Percentiles rank a stretch among this genome's conserved stretches.
These are phyloP conservation scores for Penicillium polonicum DNA, from an alignment of 2,329 filamentous ascomycete species.

Conservation along the genomic window DNA sequence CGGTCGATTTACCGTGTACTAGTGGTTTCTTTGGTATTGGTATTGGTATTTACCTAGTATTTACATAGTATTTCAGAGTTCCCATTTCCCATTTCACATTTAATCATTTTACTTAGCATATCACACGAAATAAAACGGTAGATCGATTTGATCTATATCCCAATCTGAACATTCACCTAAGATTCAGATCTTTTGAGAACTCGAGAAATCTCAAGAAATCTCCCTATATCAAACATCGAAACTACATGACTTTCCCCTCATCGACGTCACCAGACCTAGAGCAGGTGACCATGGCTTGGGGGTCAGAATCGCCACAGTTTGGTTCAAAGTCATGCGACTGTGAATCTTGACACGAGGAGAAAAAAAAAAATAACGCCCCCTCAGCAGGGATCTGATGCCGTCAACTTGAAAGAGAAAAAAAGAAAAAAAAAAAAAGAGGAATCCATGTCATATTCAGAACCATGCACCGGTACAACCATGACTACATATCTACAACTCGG, in stretches of 20 bases:
- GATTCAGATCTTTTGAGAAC: no score
- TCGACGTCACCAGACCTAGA: conserved; percentile 7
- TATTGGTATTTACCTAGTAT: neutral
- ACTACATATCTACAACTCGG: conserved; percentile 1
- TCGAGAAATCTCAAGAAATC: neutral
- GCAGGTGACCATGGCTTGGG: conserved; percentile 7
- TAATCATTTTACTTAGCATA: no score
- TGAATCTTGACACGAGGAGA: neutral
- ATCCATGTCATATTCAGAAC: neutral
- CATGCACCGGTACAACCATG: conserved; percentile 1
- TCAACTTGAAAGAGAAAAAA: neutral
- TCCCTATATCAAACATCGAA: neutral
- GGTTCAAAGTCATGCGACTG: conserved; percentile 9
- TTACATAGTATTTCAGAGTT: rapidly evolving
- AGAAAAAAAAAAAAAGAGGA: neutral
- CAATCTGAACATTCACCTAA: no score
- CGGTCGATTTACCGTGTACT: conserved; percentile 1
- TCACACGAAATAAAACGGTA: no score
- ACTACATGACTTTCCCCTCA: conserved; percentile 1
- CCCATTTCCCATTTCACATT: neutral
- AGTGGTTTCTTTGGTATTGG: neutral
- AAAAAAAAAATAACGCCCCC: conserved; percentile 4
- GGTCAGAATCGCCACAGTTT: conserved; percentile 9
- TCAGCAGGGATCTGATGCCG: conserved; percentile 2
- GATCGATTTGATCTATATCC: no score